A percentile compares a stretch with the other conserved stretches of the same genome.
Conservation (phyloP, 495 filamentous ascomycete genomes). For the Evansstolkia leycettana region DNA sequence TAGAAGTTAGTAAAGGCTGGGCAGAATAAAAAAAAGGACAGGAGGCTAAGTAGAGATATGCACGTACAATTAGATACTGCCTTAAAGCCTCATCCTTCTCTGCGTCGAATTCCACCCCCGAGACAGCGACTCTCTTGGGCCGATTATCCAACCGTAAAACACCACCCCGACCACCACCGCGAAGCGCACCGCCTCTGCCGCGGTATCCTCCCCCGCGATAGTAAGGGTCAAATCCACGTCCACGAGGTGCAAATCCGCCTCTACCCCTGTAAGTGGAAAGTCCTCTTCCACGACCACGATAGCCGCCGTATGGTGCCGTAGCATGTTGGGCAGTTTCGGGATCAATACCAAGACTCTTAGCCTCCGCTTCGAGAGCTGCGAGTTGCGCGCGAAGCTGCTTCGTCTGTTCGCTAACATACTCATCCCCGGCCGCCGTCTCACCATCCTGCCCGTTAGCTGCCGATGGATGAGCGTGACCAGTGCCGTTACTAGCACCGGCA, state of each 20-base stretch:
- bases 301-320: slow-evolving; percentile 14
- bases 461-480: background rate
- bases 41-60: slow-evolving; percentile 9
- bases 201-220: slow-evolving; percentile 39
- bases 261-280: slow-evolving; percentile 22
- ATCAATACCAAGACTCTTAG: slow-evolving; percentile 66
- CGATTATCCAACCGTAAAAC: slow-evolving; percentile 80
- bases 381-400: slow-evolving; percentile 66
- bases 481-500: slow-evolving; percentile 15
- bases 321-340: slow-evolving; percentile 26
- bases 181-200: slow-evolving; percentile 41
- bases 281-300: slow-evolving; percentile 34
- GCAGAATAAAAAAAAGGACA: too few species aligned
- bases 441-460: slow-evolving; percentile 6
- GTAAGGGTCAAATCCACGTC: slow-evolving; percentile 33
- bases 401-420: slow-evolving; percentile 44
- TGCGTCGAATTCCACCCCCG: slow-evolving; percentile 53
- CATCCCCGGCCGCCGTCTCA: slow-evolving; percentile 24
- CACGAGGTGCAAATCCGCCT: slow-evolving; percentile 23
- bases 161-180: slow-evolving; percentile 41
- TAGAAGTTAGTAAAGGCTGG: slow-evolving; percentile 2
- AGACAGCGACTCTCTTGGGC: slow-evolving; percentile 62
- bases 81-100: slow-evolving; percentile 75
- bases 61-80: slow-evolving; percentile 78
- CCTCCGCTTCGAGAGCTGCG: slow-evolving; percentile 75